A percentile compares a stretch with the other conserved stretches of the same genome.
Evolutionary conservation across 805 yeast genomes (phyloP).

Genomic region (Starmerella khaoyaiensis): DNA sequence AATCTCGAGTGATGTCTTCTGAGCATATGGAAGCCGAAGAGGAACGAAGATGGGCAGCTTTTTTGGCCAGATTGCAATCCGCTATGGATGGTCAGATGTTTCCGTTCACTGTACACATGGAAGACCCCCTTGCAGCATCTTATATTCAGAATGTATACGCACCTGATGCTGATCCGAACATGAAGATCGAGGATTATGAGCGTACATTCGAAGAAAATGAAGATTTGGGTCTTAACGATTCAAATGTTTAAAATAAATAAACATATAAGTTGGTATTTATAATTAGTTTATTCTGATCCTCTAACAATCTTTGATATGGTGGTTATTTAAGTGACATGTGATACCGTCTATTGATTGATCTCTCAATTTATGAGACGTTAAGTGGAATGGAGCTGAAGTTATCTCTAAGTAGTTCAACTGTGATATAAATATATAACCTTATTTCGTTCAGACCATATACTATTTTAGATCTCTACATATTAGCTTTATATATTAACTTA

Average conservation of each 20-base stretch:
- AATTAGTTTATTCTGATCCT: too few species aligned
- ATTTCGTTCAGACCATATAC: too few species aligned
- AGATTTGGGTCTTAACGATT: slow-evolving; percentile 60
- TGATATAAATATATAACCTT: too few species aligned
- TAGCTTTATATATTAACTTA: too few species aligned
- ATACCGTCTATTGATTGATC: too few species aligned
- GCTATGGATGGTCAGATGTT: slow-evolving; percentile 72
- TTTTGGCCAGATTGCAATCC: slow-evolving; percentile 57
- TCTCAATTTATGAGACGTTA: too few species aligned
- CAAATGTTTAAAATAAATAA: slow-evolving; percentile 28
- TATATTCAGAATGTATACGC: slow-evolving; percentile 98
- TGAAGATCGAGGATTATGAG: slow-evolving; percentile 79
- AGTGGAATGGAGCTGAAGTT: too few species aligned
- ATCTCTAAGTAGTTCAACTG: too few species aligned
- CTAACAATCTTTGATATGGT: too few species aligned
- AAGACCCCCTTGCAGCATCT: slow-evolving; percentile 89
- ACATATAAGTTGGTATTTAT: too few species aligned
- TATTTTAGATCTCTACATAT: too few species aligned
- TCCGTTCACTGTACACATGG: slow-evolving; percentile 70
- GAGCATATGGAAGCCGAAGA: slow-evolving; percentile 77
- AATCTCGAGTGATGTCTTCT: slow-evolving; percentile 67
- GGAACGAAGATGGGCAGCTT: slow-evolving; percentile 67
- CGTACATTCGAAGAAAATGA: slow-evolving; percentile 85
- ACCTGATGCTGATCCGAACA: slow-evolving; percentile 94
- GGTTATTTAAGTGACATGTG: too few species aligned